These are phyloP conservation scores for Inga oerstediana DNA, from an alignment of 306 rosid genomes.

Conservation along the genomic window DNA sequence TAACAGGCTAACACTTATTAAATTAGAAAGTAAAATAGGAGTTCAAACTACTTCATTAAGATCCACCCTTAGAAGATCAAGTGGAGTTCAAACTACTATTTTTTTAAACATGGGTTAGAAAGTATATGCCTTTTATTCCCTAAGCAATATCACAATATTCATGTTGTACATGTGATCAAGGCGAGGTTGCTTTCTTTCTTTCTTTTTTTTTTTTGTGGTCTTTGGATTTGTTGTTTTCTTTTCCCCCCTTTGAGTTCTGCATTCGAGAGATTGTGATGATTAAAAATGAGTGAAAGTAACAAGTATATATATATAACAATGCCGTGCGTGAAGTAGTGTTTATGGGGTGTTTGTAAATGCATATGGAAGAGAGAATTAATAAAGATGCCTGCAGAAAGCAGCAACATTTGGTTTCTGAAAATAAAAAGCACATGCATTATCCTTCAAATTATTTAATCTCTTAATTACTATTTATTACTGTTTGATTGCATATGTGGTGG, in stretches of 20 bases:
- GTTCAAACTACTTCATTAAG: no score
- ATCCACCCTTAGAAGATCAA: no score
- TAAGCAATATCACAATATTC: no score
- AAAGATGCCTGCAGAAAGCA: constrained; percentile 42
- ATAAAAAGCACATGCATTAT: constrained; percentile 1
- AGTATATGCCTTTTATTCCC: no score
- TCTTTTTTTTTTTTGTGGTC: no score
- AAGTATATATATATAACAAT: constrained; percentile 16
- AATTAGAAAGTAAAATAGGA: no score
- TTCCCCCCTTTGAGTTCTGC: constrained; percentile 23
- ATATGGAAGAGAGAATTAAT: constrained; percentile 41
- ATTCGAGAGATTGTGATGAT: constrained; percentile 50
- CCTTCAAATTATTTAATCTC: background rate
- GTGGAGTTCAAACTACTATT: no score
- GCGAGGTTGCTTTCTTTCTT: constrained; percentile 28
- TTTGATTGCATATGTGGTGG: constrained; percentile 39
- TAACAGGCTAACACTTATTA: no score
- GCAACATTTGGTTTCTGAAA: constrained; percentile 46
- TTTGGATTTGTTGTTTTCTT: constrained; percentile 26
- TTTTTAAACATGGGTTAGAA: no score
- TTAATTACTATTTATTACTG: background rate
- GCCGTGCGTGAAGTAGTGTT: constrained; percentile 47
- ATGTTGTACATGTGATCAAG: background rate
- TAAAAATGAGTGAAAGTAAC: constrained; percentile 38
- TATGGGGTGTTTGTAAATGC: constrained; percentile 49